Evolutionary conservation across 176 grass and related monocot genomes (phyloP).

Genomic region (Aechmea fasciata): DNA sequence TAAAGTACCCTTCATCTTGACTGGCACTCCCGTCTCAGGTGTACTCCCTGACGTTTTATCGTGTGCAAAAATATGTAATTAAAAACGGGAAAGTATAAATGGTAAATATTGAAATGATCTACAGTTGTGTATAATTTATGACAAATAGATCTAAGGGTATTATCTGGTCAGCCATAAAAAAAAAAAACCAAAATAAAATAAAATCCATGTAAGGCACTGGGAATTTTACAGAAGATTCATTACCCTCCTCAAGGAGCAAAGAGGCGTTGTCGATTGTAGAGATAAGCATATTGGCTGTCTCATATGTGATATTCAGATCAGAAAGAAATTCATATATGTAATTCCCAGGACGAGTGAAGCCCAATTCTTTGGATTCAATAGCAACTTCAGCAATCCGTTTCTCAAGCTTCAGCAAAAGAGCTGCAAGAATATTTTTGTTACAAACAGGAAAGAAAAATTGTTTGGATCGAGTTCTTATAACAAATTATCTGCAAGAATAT

Average conservation of each 20-base stretch:
- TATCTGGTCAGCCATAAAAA: conserved; percentile 3
- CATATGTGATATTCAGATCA: conserved; percentile 77
- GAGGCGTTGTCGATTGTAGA: conserved; percentile 82
- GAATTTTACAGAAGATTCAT: conserved; percentile 1
- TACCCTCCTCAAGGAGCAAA: conserved; percentile 91
- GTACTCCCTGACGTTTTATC: conserved; percentile 51
- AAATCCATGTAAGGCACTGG: not conserved
- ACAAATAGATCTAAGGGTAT: not conserved
- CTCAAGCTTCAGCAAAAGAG: conserved; percentile 83
- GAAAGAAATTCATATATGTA: conserved; percentile 94
- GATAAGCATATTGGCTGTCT: conserved; percentile 89
- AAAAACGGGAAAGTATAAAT: conserved; percentile 16
- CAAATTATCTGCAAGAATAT: too few species aligned
- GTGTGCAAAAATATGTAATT: conserved; percentile 16
- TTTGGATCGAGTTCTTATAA: too few species aligned
- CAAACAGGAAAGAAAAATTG: conserved; percentile 8
- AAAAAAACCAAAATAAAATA: conserved; percentile 12
- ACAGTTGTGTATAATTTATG: not conserved
- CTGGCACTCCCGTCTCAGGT: conserved; percentile 31
- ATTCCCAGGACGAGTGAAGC: conserved; percentile 59
- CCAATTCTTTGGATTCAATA: conserved; percentile 80
- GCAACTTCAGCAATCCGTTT: conserved; percentile 59
- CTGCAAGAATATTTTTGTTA: conserved; percentile 37
- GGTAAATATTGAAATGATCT: not conserved
- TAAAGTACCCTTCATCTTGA: conserved; percentile 51